phyloP scores from a whole-genome alignment of 2,329 filamentous ascomycete species.

The Nannizzia gypsea region DNA sequence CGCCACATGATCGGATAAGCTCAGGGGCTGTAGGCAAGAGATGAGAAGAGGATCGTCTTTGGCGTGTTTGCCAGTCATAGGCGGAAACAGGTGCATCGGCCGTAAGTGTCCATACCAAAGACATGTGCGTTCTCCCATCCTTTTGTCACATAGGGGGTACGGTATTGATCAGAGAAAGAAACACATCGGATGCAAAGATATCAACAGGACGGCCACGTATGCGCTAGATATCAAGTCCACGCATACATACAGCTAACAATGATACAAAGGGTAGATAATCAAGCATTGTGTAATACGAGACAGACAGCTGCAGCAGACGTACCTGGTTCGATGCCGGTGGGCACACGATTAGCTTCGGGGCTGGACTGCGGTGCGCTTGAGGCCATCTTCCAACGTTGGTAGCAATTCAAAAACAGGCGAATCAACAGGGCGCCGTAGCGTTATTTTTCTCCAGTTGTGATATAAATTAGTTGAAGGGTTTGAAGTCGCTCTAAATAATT shows the following conservation, averaged over 20 bases:
- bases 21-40: neutral
- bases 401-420: neutral
- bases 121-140: neutral
- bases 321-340: neutral
- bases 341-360: neutral
- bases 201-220: neutral
- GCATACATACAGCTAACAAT: too few species aligned
- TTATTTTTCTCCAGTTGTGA: neutral
- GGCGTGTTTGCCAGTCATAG: neutral
- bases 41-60: too few species aligned
- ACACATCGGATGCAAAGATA: neutral
- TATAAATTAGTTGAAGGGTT: neutral
- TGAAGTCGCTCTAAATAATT: neutral
- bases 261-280: neutral
- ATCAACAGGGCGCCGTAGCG: neutral
- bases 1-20: neutral
- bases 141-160: neutral
- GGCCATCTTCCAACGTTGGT: neutral
- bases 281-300: neutral
- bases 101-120: neutral
- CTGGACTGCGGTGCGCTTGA: neutral
- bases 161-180: neutral
- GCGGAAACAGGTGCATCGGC: neutral
- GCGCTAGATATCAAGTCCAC: too few species aligned
- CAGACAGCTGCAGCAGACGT: neutral